These are phyloP conservation scores for Yamadazyma pseudoaaseri DNA, from an alignment of 1,139 yeast species.

Conservation along the genomic window DNA sequence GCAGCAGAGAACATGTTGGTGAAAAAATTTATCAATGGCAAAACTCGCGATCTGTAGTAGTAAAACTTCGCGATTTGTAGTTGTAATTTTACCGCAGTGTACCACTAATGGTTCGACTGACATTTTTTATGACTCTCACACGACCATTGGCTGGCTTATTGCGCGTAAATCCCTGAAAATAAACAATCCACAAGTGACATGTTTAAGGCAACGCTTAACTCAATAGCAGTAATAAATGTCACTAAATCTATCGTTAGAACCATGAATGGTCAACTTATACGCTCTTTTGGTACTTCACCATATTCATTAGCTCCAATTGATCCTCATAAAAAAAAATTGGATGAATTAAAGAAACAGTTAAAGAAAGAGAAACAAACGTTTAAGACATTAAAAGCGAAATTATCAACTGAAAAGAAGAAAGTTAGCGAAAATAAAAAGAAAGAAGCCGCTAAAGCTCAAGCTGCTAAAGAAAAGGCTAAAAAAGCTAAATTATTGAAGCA, in stretches of 20 bases:
- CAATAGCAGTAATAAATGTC: no score
- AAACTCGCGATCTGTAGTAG: conserved; percentile 1
- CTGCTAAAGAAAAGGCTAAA: conserved; percentile 14
- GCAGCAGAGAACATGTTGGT: conserved; percentile 53
- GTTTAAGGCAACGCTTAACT: no score
- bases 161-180: no score
- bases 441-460: conserved; percentile 13
- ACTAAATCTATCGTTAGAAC: no score
- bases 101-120: no score
- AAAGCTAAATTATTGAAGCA: conserved; percentile 20
- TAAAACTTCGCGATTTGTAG: no score
- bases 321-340: conserved; percentile 5
- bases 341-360: conserved; percentile 15
- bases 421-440: conserved; percentile 13
- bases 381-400: conserved; percentile 19
- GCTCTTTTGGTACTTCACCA: no score
- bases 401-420: conserved; percentile 17
- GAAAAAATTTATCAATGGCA: conserved; percentile 2
- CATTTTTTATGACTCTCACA: no score
- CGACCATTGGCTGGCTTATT: no score
- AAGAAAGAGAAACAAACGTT: conserved; percentile 24
- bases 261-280: no score
- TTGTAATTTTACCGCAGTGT: no score
- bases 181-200: no score
- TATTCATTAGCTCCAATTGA: not conserved